A percentile compares a stretch with the other conserved stretches of the same genome.
Conservation (phyloP, 768 basidiomycete species). For the Strobilomyces dryophilus region DNA sequence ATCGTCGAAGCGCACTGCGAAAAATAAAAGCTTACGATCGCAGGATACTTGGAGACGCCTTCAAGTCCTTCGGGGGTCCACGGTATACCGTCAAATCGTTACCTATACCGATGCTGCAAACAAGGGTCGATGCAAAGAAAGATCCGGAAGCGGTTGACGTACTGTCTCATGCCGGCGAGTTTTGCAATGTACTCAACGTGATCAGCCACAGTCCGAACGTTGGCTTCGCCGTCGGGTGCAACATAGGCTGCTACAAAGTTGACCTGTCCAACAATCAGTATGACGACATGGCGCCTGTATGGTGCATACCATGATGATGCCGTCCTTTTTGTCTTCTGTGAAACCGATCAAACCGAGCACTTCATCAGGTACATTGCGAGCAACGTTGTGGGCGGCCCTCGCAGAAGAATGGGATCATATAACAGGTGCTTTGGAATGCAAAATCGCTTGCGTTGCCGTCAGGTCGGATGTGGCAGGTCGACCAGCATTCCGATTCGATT, state of each 20-base stretch:
- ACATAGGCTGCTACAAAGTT: slow-evolving; percentile 77
- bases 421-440: slow-evolving; percentile 72
- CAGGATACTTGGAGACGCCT: slow-evolving; percentile 87
- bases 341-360: slow-evolving; percentile 68
- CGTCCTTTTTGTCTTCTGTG: slow-evolving; percentile 66
- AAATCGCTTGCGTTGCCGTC: slow-evolving; percentile 78
- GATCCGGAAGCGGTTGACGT: slow-evolving; percentile 15
- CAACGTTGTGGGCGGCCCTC: slow-evolving; percentile 70
- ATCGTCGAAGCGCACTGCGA: not conserved
- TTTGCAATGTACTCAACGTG: slow-evolving; percentile 83
- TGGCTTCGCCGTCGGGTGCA: slow-evolving; percentile 59
- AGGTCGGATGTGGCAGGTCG: slow-evolving; percentile 85
- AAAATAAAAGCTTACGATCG: slow-evolving; percentile 47
- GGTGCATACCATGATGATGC: slow-evolving; percentile 72
- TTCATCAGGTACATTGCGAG: slow-evolving; percentile 79
- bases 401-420: slow-evolving; percentile 95
- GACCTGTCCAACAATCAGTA: slow-evolving; percentile 46
- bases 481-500: slow-evolving; percentile 91
- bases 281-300: not conserved
- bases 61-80: slow-evolving; percentile 72
- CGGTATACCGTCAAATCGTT: slow-evolving; percentile 81
- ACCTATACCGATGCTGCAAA: slow-evolving; percentile 19
- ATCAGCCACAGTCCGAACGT: slow-evolving; percentile 69
- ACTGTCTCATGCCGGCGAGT: slow-evolving; percentile 71
- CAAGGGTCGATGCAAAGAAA: not conserved